These are phyloP conservation scores for Euphorbia tirucalli DNA, from an alignment of 345 rosid species.

Conservation along the genomic window DNA sequence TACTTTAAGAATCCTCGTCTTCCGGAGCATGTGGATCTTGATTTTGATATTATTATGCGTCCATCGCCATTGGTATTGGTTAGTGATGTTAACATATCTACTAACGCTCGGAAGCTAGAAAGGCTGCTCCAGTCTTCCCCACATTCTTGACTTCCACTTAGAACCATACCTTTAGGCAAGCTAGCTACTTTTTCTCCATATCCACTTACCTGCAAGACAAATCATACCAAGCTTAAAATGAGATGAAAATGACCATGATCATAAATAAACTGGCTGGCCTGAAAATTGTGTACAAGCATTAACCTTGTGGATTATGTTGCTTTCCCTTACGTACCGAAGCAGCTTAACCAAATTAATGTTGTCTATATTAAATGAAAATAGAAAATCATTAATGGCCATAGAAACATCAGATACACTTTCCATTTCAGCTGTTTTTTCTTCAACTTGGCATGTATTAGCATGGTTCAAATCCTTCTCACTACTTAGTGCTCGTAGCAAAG, in stretches of 20 bases:
- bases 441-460: conserved; percentile 31
- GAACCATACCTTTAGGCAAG: conserved; percentile 41
- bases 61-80: conserved; percentile 87
- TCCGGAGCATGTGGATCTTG: conserved; percentile 39
- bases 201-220: conserved; percentile 59
- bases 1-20: conserved; percentile 64
- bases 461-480: conserved; percentile 33
- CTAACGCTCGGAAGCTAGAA: conserved; percentile 69
- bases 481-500: conserved; percentile 55
- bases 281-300: conserved; percentile 18
- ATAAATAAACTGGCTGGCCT: neutral
- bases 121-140: conserved; percentile 55
- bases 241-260: conserved; percentile 10
- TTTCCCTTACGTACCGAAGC: conserved; percentile 69
- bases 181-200: conserved; percentile 58
- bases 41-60: conserved; percentile 72
- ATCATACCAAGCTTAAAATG: conserved; percentile 7
- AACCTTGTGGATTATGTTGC: conserved; percentile 88
- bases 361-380: conserved; percentile 78
- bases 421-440: conserved; percentile 29
- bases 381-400: conserved; percentile 75
- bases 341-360: conserved; percentile 85
- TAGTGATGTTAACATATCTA: conserved; percentile 61
- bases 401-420: conserved; percentile 46
- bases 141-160: conserved; percentile 27